These are phyloP conservation scores for Cocos nucifera DNA, from an alignment of 176 grass and related monocot genomes.

Conservation along the genomic window DNA sequence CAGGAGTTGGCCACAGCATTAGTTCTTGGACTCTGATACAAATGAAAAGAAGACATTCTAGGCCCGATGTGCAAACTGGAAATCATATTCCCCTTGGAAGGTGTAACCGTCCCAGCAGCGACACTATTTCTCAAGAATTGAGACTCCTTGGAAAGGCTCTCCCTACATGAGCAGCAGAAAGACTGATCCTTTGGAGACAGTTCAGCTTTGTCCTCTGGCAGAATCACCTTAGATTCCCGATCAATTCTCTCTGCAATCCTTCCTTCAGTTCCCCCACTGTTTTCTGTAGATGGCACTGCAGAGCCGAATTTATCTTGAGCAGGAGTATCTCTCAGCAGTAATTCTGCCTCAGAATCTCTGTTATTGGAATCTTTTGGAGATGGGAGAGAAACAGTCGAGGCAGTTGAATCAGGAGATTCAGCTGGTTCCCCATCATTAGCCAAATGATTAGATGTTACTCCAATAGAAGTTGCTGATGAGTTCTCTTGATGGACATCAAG, in stretches of 20 bases:
- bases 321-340: conserved; percentile 1
- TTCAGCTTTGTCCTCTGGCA: conserved; percentile 21
- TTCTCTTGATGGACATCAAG: conserved; percentile 8
- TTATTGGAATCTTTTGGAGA: conserved; percentile 22
- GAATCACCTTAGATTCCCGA: conserved; percentile 19
- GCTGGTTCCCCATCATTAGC: conserved; percentile 14
- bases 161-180: conserved; percentile 59
- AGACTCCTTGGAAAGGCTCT: conserved; percentile 55
- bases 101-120: conserved; percentile 15
- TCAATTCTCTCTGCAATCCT: conserved; percentile 15
- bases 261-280: conserved; percentile 25
- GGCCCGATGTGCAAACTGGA: conserved; percentile 61
- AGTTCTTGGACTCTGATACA: conserved; percentile 43
- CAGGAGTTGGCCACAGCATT: conserved; percentile 30
- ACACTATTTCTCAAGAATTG: conserved; percentile 22
- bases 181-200: conserved; percentile 33
- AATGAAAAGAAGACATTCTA: conserved; percentile 50
- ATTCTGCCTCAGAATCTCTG: conserved; percentile 18
- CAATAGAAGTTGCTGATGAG: conserved; percentile 29
- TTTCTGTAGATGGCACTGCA: conserved; percentile 26
- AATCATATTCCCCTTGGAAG: conserved; percentile 39
- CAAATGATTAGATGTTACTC: conserved; percentile 48
- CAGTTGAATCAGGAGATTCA: conserved; percentile 2
- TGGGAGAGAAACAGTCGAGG: conserved; percentile 15
- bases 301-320: conserved; percentile 1